Evolutionary conservation across 148 eudicot species (phyloP).

Genomic region (Amaranthus palmeri): DNA sequence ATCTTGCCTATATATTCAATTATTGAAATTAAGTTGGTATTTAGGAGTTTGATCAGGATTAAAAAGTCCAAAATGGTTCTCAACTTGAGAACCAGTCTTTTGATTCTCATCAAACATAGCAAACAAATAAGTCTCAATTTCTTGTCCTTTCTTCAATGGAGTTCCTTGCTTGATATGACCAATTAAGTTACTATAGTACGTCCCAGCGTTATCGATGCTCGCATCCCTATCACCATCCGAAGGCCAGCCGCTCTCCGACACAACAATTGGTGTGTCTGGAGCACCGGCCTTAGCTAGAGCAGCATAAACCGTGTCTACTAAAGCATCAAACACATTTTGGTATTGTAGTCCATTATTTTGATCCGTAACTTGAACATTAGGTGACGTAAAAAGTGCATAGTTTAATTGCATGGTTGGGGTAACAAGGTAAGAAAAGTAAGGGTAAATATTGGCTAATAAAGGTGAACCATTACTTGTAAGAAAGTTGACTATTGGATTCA

Average conservation of each 20-base stretch:
- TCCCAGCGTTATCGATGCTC: constrained; percentile 14
- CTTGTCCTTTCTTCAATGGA: constrained; percentile 19
- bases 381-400: constrained; percentile 43
- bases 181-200: constrained; percentile 24
- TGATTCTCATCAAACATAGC: constrained; percentile 40
- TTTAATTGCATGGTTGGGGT: constrained; percentile 18
- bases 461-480: constrained; percentile 28
- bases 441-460: constrained; percentile 40
- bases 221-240: constrained; percentile 17
- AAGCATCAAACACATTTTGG: constrained; percentile 44
- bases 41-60: constrained; percentile 25
- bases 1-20: background rate
- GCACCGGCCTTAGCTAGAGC: constrained; percentile 39
- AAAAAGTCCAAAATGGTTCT: constrained; percentile 36
- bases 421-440: constrained; percentile 32
- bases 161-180: constrained; percentile 15
- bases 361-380: constrained; percentile 30
- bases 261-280: constrained; percentile 27
- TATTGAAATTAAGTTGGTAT: constrained; percentile 19
- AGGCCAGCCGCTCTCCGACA: constrained; percentile 44
- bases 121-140: constrained; percentile 28
- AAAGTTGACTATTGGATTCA: constrained; percentile 37
- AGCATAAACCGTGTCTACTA: constrained; percentile 41
- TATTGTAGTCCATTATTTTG: constrained; percentile 25
- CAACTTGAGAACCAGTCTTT: constrained; percentile 15